Percentiles rank a stretch among this genome's conserved stretches.
Conservation (phyloP, 768 basidiomycete genomes). For the Serendipita sp. region DNA sequence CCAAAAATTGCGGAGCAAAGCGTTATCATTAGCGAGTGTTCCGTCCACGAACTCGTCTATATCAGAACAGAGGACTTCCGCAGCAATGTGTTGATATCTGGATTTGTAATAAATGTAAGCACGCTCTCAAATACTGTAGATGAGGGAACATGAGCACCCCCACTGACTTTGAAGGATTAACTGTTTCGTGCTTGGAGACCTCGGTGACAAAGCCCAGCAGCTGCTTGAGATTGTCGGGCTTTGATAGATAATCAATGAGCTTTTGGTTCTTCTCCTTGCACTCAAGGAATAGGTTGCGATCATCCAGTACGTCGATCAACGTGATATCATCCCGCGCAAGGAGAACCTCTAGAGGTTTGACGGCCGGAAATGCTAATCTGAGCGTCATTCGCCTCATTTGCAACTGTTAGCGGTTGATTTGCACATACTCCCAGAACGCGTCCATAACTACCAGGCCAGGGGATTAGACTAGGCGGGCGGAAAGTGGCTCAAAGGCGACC, state of each 20-base stretch:
- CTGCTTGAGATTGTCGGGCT: slow-evolving; percentile 63
- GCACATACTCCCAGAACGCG: background rate
- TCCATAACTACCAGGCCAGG: background rate
- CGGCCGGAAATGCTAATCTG: background rate
- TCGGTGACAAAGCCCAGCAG: slow-evolving; percentile 76
- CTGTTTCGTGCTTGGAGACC: slow-evolving; percentile 66
- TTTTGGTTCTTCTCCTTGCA: slow-evolving; percentile 88
- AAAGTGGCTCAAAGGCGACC: too few species aligned
- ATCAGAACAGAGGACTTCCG: slow-evolving; percentile 89
- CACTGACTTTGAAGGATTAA: slow-evolving; percentile 66
- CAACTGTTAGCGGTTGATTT: background rate
- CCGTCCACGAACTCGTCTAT: slow-evolving; percentile 92
- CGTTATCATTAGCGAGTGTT: slow-evolving; percentile 51
- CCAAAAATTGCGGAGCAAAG: slow-evolving; percentile 79
- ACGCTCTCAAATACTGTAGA: slow-evolving; percentile 8
- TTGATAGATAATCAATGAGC: slow-evolving; percentile 73
- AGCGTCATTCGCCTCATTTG: slow-evolving; percentile 3
- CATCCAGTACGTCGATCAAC: slow-evolving; percentile 82
- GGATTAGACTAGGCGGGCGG: too few species aligned
- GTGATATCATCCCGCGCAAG: slow-evolving; percentile 80
- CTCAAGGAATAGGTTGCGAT: slow-evolving; percentile 86
- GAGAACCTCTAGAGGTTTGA: slow-evolving; percentile 52
- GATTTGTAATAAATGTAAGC: background rate
- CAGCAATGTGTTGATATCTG: slow-evolving; percentile 84
- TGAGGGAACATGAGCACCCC: slow-evolving; percentile 4